Evolutionary conservation across 2,329 filamentous ascomycete genomes (phyloP), one percentile per base, ranked within the genome.

Genomic region (Arthrocladium fulminans): DNA sequence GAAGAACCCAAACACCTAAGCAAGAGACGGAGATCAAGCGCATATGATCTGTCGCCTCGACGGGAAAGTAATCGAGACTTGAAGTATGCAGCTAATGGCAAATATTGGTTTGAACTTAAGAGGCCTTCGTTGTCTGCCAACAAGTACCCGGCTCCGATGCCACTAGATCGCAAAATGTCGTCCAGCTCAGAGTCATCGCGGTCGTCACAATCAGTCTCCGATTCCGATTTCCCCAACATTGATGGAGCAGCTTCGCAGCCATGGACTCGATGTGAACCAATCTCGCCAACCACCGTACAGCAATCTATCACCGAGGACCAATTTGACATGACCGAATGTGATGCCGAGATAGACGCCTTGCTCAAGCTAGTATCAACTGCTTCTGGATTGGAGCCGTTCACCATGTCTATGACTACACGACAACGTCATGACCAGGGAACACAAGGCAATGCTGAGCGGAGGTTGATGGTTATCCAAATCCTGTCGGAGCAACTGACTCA

Each of bases 81-180:
- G 19, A 80, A 78, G 56, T 81, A 80, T 61, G 65, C 67, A 34
- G 50, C 64, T 39, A 61, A 67, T 25, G 74, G 73, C 7, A 71
- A 69, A 41, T 77, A 69, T 49, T 66, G 64, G 56, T 69, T 70
- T 39, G 34, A 47, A n/a, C 19, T 25, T 7, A 41, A 20, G 13
- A 47, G 19, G 34, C n/a, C 20, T 9, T 3, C 34, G 5, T 13
- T 37, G 15, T 6, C 29, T 3, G 17, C 24, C 6, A 19, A n/a
- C 19, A 15, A 35, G 4, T 15, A 20, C 17, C 29, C 45, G 7
- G 19, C 20, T 20, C 20, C 23, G 8, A 47, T 13, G 15, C 25
- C 37, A 41, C 9, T 25, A 49, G 41, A 49, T 39, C 35, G 50
- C 48, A 20, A n/a, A 43, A 47, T 15, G 13, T 12, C 47, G 24